A percentile compares a stretch with the other conserved stretches of the same genome.
These are phyloP conservation scores for Xylariaceae sp. DNA, from an alignment of 2,329 filamentous ascomycete genomes.

Conservation along the genomic window DNA sequence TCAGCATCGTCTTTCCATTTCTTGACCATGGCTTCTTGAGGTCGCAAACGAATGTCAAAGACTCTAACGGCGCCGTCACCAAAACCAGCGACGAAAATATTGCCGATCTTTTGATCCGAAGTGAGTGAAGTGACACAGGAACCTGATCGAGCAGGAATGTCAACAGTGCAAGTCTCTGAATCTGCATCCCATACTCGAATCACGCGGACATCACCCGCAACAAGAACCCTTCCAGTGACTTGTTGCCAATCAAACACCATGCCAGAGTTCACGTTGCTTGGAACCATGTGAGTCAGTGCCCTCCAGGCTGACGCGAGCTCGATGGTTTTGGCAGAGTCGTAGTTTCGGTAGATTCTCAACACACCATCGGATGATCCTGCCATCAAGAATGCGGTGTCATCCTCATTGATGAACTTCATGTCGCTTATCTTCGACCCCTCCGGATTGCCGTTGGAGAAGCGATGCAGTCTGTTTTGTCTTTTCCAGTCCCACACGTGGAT, in stretches of 20 bases:
- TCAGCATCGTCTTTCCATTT: conserved; percentile 88
- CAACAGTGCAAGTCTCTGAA: conserved; percentile 84
- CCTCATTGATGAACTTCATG: conserved; percentile 96
- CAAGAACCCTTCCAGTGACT: conserved; percentile 89
- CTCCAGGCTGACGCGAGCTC: conserved; percentile 89
- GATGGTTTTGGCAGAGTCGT: conserved; percentile 69
- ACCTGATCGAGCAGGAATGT: conserved; percentile 89
- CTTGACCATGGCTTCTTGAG: conserved; percentile 87
- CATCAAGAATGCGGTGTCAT: conserved; percentile 91
- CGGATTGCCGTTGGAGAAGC: conserved; percentile 93
- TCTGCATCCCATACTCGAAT: conserved; percentile 96
- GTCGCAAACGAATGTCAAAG: conserved; percentile 80
- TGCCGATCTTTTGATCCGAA: conserved; percentile 95
- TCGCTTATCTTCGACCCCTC: conserved; percentile 88
- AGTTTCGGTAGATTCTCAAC: conserved; percentile 87
- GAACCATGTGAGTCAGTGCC: conserved; percentile 86
- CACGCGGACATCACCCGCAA: conserved; percentile 90
- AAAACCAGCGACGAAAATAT: conserved; percentile 93
- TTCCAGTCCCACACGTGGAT: conserved; percentile 94
- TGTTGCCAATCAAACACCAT: conserved; percentile 99
- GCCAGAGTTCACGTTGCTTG: conserved; percentile 88
- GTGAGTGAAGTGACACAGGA: conserved; percentile 95
- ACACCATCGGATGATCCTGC: conserved; percentile 94
- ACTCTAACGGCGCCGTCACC: conserved; percentile 91
- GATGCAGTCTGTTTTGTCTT: conserved; percentile 64